Base-by-base conservation (phyloP, 2,329 filamentous ascomycete species). In the Aspergillus thermomutatus region DNA sequence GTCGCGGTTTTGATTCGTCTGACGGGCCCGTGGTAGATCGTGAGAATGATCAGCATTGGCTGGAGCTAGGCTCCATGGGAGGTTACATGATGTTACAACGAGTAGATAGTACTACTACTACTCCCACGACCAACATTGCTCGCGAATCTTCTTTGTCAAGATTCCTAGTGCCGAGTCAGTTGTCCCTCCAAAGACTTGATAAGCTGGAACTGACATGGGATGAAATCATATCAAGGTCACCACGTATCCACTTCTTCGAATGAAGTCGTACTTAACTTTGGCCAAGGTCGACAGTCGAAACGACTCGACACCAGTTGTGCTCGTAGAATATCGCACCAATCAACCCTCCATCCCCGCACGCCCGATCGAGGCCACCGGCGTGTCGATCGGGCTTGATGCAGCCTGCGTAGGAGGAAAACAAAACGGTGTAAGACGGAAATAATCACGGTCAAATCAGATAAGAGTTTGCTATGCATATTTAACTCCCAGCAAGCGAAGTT, bases 301-400 rank as follows among this genome's bases (percentile, higher is more conserved):
- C 11, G 50, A 55, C 45, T 51, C 52, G 49, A 64, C 62, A 58
- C 60, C 60, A 43, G 53, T 56, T 28, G 43, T 34, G 28, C 52
- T 67, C 65, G 68, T 66, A 62, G 61, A 69, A 66, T 70, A 66
- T 65, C 48, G 56, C 58, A 58, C 69, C 67, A 69, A 71, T 69
- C 59, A 64, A 31, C 50, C 49, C 17, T 6, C 27, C 48, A 60
- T 59, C 62, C 61, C 66, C 64, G 60, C 60, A 61, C 63, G 58
- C 60, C 62, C 54, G 49, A 60, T 60, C 57, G 41, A 65, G 64
- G 58, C 64, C 62, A 65, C 61, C 60, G 56, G 55, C 60, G 49
- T 66, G 67, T 63, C 62, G 65, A 70, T 71, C 68, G 55, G 56
- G 23, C 40, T n/a, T 45, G 46, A 50, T 49, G 31, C 41, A 53